Evolutionary conservation across 163 green algal species (phyloP), one percentile per base, ranked within the genome.

Genomic region (Chloromonas sp.): DNA sequence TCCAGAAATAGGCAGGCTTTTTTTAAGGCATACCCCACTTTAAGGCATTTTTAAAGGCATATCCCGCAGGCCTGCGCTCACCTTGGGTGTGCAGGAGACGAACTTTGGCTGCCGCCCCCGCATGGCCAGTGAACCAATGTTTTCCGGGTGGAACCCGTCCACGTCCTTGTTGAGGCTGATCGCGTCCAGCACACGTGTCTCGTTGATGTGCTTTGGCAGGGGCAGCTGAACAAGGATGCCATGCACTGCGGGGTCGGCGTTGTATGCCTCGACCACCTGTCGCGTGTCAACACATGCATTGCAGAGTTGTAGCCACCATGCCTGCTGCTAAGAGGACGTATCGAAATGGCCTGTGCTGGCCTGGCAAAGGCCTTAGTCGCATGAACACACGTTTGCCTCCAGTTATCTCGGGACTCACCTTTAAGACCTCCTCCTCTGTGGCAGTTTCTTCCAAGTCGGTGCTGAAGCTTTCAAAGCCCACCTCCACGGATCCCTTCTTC

Each of bases 81-180:
- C 88, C 89, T 95, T 95, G 57, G 97, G 97, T 14, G 97, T 99
- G 95, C 97, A 99, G n/a, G 94, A 91, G 77, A 98, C 93, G 85
- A 97, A 99, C 15, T 95, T 81, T 2, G 97, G 97, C 36, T 89
- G 81, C 36, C 88, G 86, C 58, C 90, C 91, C 36, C 89, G 85
- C 96, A 99, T 98, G 59, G 95, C 94, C 60, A 99, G 91, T 36
- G 79, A 83, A 57, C 97, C 97, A 77, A 99, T 98, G 94, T 99
- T 99, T 60, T 95, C 79, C 0, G 97, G 97, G 91, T 99, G 95
- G 92, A 99, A 99, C 70, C 97, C 97, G 88, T 99, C 97, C 13
- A 99, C 97, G 88, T 99, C 97, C 91, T 99, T 99, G 11, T 97
- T 92, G 14, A 97, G 89, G 81, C 82, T 93, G 85, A 99, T 97